These are phyloP conservation scores for Pseudozyma tsukubaensis DNA, from an alignment of 1,284 basidiomycete genomes.

Conservation along the genomic window DNA sequence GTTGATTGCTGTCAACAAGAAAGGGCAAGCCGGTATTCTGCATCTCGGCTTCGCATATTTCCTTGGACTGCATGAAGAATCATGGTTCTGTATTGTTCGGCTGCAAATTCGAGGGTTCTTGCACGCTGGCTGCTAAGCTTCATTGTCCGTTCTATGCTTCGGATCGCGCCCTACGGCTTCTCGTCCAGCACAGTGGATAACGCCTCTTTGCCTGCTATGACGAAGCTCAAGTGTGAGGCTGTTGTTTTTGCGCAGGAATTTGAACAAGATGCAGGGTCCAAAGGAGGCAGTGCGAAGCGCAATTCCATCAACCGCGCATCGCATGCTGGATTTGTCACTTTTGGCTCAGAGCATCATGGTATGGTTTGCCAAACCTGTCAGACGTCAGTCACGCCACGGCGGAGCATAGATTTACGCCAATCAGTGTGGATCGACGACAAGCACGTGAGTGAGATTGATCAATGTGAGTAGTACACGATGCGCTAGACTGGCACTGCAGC, in stretches of 20 bases:
- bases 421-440: neutral
- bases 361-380: neutral
- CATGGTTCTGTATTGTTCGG: too few relatives aligned
- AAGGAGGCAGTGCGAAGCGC: conserved; percentile 12
- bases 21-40: too few relatives aligned
- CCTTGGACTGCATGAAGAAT: too few relatives aligned
- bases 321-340: neutral
- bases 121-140: too few relatives aligned
- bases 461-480: neutral
- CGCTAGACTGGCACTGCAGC: conserved; percentile 2
- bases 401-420: neutral
- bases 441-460: neutral
- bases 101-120: too few relatives aligned
- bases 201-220: too few relatives aligned
- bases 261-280: neutral
- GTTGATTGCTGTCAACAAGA: too few relatives aligned
- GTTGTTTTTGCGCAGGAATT: neutral
- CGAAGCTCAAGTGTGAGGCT: too few relatives aligned
- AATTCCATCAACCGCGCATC: conserved; percentile 8
- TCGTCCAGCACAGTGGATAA: too few relatives aligned
- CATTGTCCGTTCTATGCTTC: too few relatives aligned
- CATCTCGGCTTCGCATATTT: too few relatives aligned
- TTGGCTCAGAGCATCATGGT: neutral
- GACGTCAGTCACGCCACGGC: neutral
- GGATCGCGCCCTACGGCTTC: too few relatives aligned